Conservation (phyloP, 148 eudicot species). For the Nepenthes mirabilis region DNA sequence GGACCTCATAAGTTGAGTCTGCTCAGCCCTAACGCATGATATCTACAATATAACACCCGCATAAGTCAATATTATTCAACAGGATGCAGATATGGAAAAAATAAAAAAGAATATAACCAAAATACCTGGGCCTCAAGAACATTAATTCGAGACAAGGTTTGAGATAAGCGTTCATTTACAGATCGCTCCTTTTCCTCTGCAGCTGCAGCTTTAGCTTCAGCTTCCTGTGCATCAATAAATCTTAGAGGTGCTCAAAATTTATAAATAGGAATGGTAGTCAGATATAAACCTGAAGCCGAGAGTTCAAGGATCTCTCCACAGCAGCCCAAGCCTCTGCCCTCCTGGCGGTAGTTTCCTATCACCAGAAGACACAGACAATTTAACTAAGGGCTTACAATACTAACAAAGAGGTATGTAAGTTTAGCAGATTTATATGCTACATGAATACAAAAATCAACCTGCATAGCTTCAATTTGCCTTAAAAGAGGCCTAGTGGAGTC, state of each 20-base stretch:
- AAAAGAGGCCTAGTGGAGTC: conserved; percentile 96
- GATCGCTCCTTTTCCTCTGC: conserved; percentile 95
- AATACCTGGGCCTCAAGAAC: conserved; percentile 97
- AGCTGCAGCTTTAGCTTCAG: conserved; percentile 82
- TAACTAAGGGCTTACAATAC: background rate
- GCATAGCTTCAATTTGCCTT: conserved; percentile 97
- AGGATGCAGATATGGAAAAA: conserved; percentile 1
- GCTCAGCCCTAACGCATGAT: conserved; percentile 90
- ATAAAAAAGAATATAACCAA: conserved; percentile 2
- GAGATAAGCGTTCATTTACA: conserved; percentile 78
- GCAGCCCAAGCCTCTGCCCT: conserved; percentile 92
- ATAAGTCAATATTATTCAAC: conserved; percentile 11
- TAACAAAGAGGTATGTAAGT: background rate
- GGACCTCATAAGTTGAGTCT: conserved; percentile 76
- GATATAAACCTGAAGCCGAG: conserved; percentile 69
- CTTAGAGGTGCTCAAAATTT: background rate
- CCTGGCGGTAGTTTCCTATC: conserved; percentile 77
- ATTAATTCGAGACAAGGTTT: conserved; percentile 86
- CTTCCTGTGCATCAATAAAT: conserved; percentile 53
- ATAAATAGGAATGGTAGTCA: background rate
- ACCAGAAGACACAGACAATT: conserved; percentile 8
- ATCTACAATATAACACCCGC: conserved; percentile 40
- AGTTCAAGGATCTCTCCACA: conserved; percentile 83
- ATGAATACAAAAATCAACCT: conserved; percentile 31
- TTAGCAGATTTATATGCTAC: background rate